Percentiles rank a stretch among this genome's conserved stretches.
phyloP scores from a whole-genome alignment of 1,139 yeast species.

The Debaryomyces robertsiae region DNA sequence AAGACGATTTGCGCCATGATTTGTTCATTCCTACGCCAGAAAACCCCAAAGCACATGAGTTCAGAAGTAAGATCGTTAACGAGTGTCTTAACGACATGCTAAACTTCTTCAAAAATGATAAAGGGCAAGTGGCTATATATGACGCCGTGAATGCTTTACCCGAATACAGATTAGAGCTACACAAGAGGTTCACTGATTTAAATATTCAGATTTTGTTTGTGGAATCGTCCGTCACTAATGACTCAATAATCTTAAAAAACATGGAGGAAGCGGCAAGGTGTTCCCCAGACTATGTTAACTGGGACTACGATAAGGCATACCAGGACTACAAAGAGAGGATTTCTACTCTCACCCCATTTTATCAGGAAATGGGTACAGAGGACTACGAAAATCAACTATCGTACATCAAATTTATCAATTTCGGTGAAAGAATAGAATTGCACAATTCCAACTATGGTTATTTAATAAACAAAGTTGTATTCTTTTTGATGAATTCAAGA shows the following conservation, averaged over 20 bases:
- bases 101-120: constrained; percentile 68
- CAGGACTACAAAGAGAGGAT: constrained; percentile 61
- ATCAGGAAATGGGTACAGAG: constrained; percentile 52
- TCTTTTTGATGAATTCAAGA: constrained; percentile 84
- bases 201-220: constrained; percentile 82
- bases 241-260: constrained; percentile 66
- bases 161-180: constrained; percentile 62
- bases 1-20: constrained; percentile 62
- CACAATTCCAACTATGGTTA: constrained; percentile 86
- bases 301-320: constrained; percentile 67
- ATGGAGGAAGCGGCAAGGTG: constrained; percentile 79
- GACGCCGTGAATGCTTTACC: constrained; percentile 92
- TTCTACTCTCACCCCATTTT: constrained; percentile 51
- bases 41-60: constrained; percentile 52
- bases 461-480: constrained; percentile 83
- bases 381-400: constrained; percentile 54
- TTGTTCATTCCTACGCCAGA: constrained; percentile 68
- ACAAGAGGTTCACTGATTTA: constrained; percentile 52
- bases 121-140: constrained; percentile 92
- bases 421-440: constrained; percentile 83
- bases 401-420: constrained; percentile 82
- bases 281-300: constrained; percentile 83
- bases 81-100: constrained; percentile 72
- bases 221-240: constrained; percentile 83
- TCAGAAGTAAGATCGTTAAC: constrained; percentile 61